These are phyloP conservation scores for Micromonas pusilla DNA, from an alignment of 139 green algal species.

Conservation along the genomic window DNA sequence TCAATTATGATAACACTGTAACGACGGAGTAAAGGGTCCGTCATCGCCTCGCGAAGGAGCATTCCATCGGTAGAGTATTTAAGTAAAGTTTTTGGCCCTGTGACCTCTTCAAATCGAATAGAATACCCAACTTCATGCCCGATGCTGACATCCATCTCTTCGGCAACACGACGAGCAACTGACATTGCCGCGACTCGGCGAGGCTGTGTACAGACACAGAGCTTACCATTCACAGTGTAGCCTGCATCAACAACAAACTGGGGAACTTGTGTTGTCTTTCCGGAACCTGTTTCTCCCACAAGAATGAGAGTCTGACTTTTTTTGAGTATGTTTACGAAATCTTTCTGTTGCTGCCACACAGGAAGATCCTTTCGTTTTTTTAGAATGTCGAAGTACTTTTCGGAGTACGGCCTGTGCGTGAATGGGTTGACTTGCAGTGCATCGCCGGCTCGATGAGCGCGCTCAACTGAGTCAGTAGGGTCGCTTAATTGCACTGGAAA, in stretches of 20 bases:
- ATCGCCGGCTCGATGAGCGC: too few relatives aligned
- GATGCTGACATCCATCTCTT: slow-evolving; percentile 56
- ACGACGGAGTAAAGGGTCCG: slow-evolving; percentile 44
- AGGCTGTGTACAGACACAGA: slow-evolving; percentile 56
- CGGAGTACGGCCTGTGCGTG: slow-evolving; percentile 71
- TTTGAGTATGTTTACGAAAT: slow-evolving; percentile 88
- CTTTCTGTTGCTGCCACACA: slow-evolving; percentile 89
- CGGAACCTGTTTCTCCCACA: slow-evolving; percentile 92
- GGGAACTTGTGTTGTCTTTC: slow-evolving; percentile 99
- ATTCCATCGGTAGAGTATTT: slow-evolving; percentile 60
- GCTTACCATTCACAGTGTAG: slow-evolving; percentile 54
- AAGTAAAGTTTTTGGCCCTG: slow-evolving; percentile 57
- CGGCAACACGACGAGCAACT: slow-evolving; percentile 47
- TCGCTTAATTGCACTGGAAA: too few relatives aligned
- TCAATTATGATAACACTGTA: slow-evolving; percentile 75
- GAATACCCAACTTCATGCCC: slow-evolving; percentile 64
- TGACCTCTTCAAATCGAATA: slow-evolving; percentile 82
- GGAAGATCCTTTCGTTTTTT: slow-evolving; percentile 76
- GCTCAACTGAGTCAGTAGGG: too few relatives aligned
- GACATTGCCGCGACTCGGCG: slow-evolving; percentile 53
- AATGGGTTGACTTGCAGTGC: too few relatives aligned
- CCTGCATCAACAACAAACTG: slow-evolving; percentile 91
- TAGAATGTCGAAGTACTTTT: slow-evolving; percentile 89
- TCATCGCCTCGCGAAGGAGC: slow-evolving; percentile 56
- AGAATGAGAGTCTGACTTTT: slow-evolving; percentile 93